phyloP scores from a whole-genome alignment of 495 filamentous ascomycete species.

The Hapsidospora chrysogenum region DNA sequence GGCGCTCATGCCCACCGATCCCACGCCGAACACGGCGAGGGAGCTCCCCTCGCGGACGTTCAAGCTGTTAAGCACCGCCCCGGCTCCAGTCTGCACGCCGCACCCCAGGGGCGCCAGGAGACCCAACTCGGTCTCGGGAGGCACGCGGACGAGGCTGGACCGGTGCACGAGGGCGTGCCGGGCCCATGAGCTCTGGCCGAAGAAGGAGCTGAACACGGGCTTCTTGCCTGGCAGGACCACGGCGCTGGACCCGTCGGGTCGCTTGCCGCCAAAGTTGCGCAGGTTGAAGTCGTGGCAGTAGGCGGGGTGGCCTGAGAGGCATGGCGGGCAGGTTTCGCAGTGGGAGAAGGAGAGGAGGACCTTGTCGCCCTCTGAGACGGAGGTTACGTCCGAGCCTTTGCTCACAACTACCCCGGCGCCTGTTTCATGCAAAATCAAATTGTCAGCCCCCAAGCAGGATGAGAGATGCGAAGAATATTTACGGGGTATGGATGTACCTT shows the following conservation, averaged over 20 bases:
- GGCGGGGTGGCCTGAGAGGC: constrained; percentile 46
- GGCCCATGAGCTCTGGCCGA: constrained; percentile 32
- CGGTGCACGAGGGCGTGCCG: constrained; percentile 20
- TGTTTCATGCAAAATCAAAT: too few species aligned
- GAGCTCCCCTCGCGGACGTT: too few species aligned
- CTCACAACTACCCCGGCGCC: constrained; percentile 43
- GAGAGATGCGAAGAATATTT: too few species aligned
- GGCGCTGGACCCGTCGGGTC: constrained; percentile 5
- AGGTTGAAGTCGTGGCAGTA: constrained; percentile 30
- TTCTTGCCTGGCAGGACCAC: constrained; percentile 27
- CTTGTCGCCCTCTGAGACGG: constrained; percentile 40
- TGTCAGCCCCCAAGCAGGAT: too few species aligned
- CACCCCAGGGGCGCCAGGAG: too few species aligned
- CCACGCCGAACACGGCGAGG: too few species aligned
- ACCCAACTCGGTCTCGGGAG: too few species aligned
- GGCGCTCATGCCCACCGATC: too few species aligned
- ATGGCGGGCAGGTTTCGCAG: constrained; percentile 31
- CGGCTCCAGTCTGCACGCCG: too few species aligned
- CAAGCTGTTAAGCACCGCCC: too few species aligned
- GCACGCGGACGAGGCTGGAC: too few species aligned
- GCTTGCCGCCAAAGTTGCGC: constrained; percentile 21
- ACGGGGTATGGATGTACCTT: too few species aligned
- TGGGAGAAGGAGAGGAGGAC: constrained; percentile 31
- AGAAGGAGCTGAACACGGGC: constrained; percentile 47
- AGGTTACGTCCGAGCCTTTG: constrained; percentile 35